Evolutionary conservation across 2,329 filamentous ascomycete species (phyloP), one percentile per base, ranked within the genome.

Genomic region (Trichoderma koningii): DNA sequence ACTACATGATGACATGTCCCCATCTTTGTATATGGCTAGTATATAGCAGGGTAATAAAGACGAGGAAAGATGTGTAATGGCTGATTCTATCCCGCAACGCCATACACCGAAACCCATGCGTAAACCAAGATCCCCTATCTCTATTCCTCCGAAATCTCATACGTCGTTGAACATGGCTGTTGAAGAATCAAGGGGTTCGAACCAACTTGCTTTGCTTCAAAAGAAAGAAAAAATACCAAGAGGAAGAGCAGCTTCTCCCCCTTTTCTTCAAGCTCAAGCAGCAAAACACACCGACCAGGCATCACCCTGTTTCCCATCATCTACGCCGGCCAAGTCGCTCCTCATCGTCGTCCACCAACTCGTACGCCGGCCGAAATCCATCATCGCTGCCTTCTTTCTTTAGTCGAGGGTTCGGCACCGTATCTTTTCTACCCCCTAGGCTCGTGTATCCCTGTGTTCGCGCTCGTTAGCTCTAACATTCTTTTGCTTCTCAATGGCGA

Each of bases 351-450:
- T 88, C 85, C 59, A 84, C 81, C 70, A 95, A 77, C 74, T 92
- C 89, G 74, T 93, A 93, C 0, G 91, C 91, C 1, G 91, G 91
- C 57, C 85, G 80, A 73, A 90, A 94, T 17, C 72, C 74, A 45
- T 73, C 75, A 44, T 73, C 75, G 26, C 70, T 74, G 17, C 72
- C 72, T 14, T 73, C 75, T 59, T 69, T 71, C 68, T 81, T 84
- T 71, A 96, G 77, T 42, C 85, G 86, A 10, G 95, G 95, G 74
- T 99, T 99, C 0, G 92, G 93, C 69, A 90, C 85, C 2, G 95
- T 99, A 77, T 99, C 92, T 64, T 87, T 88, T 26, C 87, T 92
- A 3, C 95, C 94, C 21, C 95, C 95, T n/a, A 99, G 82, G 68
- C 90, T 94, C 3, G 95, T 97, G 77, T 95, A 97, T 10, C 94